Base-by-base conservation (phyloP, 2,329 filamentous ascomycete species). In the Thielaviopsis populi region DNA sequence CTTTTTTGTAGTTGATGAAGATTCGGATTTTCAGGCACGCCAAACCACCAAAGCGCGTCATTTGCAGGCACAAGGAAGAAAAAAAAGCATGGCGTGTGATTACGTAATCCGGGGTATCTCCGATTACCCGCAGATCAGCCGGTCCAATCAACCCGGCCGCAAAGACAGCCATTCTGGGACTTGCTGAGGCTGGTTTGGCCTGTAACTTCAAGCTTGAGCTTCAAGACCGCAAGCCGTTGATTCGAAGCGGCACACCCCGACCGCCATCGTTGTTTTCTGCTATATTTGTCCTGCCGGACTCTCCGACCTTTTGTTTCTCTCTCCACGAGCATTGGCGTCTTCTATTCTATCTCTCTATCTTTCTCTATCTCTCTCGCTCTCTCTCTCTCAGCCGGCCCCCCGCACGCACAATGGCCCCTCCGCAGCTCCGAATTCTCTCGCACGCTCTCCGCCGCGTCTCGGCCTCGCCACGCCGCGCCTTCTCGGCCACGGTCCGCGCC, bases 401-500 rank as follows among this genome's bases (percentile, higher is more conserved):
- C 59, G 8, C 40, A n/a, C 48, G 37, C 17, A 42, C 33, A 63
- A 63, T 58, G 37, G 19, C 48, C 46, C 22, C 59, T 46, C 43
- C 50, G 19, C 27, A 43, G 17, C 48, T 56, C 6, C 50, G 40
- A 19, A 24, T 6, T 17, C n/a, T 61, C 33, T 48, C 59, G 43
- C 56, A 30, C 27, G 37, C 56, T 46, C 30, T 24, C n/a, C 56
- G 43, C 30, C 54, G 61, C 1, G 37, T 56, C 1, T 13, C 27
- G 22, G n/a, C n/a, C 0, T 19, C 74, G 3, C n/a, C 27, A 10
- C 24, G 61, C 27, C 61, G 48, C 41, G 48, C n/a, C 50, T 37
- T 63, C 17, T 56, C 58, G 27, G 17, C 43, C n/a, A 41, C 30
- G 27, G 33, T 8, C 24, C 22, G 17, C 41, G 1, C 40, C 17